A percentile compares a stretch with the other conserved stretches of the same genome.
phyloP scores from a whole-genome alignment of 2,329 filamentous ascomycete species.

The Didymella pinodella region DNA sequence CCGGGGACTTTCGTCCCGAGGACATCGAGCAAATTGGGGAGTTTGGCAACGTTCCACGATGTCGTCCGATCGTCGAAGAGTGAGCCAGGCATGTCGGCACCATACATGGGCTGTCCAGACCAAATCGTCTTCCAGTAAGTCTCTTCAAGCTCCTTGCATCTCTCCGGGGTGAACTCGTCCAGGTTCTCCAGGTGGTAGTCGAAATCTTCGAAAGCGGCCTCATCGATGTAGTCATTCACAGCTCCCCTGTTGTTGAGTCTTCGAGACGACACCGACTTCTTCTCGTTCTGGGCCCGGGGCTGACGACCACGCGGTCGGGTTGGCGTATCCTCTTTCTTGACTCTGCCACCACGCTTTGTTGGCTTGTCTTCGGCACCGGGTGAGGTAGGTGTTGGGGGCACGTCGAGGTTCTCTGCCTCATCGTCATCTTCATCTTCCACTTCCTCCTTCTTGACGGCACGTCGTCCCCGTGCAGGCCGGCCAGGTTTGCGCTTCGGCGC shows the following conservation, averaged over 20 bases:
- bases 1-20: constrained; percentile 94
- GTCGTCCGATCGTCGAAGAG: constrained; percentile 87
- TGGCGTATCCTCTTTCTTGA: constrained; percentile 55
- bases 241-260: constrained; percentile 86
- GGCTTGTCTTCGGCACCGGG: constrained; percentile 51
- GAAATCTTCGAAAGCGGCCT: constrained; percentile 88
- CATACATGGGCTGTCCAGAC: constrained; percentile 93
- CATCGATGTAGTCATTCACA: constrained; percentile 80
- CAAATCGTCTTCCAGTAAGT: constrained; percentile 98
- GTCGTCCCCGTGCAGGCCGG: constrained; percentile 51
- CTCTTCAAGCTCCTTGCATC: constrained; percentile 92
- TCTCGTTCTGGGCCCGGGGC: constrained; percentile 44
- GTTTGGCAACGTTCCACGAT: constrained; percentile 91
- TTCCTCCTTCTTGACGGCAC: constrained; percentile 32
- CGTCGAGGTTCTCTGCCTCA: constrained; percentile 42
- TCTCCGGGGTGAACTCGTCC: constrained; percentile 86
- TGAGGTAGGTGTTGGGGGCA: constrained; percentile 54
- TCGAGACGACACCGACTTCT: constrained; percentile 81
- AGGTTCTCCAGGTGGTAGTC: constrained; percentile 85
- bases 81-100: constrained; percentile 94
- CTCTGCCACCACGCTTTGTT: constrained; percentile 27
- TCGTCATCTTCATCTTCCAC: constrained; percentile 48
- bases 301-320: constrained; percentile 66
- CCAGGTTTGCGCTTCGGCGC: constrained; percentile 59
- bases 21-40: constrained; percentile 92